Percentiles rank a stretch among this genome's conserved stretches.
These are phyloP conservation scores for Solanum clarkiae DNA, from an alignment of 257 asterid genomes.

Conservation along the genomic window DNA sequence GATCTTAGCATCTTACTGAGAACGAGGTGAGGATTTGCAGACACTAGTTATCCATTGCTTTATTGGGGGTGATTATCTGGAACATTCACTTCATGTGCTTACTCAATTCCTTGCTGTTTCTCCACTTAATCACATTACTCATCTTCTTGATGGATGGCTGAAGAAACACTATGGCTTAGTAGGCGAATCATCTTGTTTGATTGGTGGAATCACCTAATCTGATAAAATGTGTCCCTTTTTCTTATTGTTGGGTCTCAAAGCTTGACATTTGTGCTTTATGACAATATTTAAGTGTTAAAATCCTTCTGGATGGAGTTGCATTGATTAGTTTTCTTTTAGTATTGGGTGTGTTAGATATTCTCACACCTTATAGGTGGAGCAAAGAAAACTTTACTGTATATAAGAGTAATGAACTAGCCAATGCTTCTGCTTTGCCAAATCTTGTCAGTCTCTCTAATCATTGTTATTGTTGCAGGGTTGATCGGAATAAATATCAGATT, in stretches of 20 bases:
- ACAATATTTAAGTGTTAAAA: background rate
- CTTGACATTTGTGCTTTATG: background rate
- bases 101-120: background rate
- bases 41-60: background rate
- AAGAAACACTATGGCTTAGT: background rate
- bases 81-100: background rate
- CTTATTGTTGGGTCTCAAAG: background rate
- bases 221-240: background rate
- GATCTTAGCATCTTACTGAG: background rate
- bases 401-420: background rate
- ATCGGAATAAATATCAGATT: slow-evolving; percentile 89
- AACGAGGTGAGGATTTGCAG: background rate
- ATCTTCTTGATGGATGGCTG: background rate
- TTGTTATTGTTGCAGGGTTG: slow-evolving; percentile 50
- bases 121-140: background rate
- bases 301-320: background rate
- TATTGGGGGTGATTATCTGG: background rate
- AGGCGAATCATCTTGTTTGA: background rate
- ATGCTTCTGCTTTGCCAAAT: background rate
- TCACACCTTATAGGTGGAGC: background rate
- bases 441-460: background rate
- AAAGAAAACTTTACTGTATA: background rate
- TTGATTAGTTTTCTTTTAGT: background rate
- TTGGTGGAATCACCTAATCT: background rate
- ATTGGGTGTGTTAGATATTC: background rate